phyloP scores from a whole-genome alignment of 805 yeast genomes.

The Barnettozyma sucrosica region DNA sequence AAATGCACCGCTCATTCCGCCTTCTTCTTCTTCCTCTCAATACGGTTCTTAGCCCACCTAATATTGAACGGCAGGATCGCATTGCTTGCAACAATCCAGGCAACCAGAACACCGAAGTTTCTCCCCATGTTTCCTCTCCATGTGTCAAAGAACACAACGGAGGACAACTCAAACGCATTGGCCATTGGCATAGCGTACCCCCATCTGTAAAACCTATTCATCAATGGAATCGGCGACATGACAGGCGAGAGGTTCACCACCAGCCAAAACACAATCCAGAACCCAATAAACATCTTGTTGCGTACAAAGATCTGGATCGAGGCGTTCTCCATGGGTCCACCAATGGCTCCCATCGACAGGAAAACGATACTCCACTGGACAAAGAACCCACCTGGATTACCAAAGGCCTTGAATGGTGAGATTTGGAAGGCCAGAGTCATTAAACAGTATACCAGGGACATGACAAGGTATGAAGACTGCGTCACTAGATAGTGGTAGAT shows the following conservation, averaged over 20 bases:
- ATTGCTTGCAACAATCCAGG: conserved; percentile 47
- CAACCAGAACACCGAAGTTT: conserved; percentile 46
- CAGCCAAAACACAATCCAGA: conserved; percentile 65
- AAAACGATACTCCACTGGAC: conserved; percentile 59
- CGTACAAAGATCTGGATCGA: conserved; percentile 42
- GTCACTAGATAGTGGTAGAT: conserved; percentile 43
- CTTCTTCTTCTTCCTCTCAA: conserved; percentile 1
- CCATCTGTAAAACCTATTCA: conserved; percentile 31
- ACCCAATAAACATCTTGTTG: conserved; percentile 58
- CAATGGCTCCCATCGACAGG: conserved; percentile 62
- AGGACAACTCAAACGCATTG: conserved; percentile 49
- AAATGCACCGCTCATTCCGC: too few relatives aligned
- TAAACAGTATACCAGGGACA: conserved; percentile 48
- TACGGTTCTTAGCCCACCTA: conserved; percentile 11
- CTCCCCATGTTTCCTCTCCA: conserved; percentile 48
- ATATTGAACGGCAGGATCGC: conserved; percentile 31
- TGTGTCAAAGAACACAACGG: conserved; percentile 48
- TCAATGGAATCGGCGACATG: conserved; percentile 45
- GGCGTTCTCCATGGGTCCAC: conserved; percentile 58
- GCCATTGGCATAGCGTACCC: conserved; percentile 62
- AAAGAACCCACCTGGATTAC: conserved; percentile 51
- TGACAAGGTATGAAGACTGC: conserved; percentile 42
- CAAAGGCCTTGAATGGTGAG: conserved; percentile 45
- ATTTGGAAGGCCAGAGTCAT: conserved; percentile 61
- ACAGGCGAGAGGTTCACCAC: conserved; percentile 56